These are phyloP conservation scores for Babesia gibsoni DNA, from an alignment of 169 alveolate genomes.

Conservation along the genomic window DNA sequence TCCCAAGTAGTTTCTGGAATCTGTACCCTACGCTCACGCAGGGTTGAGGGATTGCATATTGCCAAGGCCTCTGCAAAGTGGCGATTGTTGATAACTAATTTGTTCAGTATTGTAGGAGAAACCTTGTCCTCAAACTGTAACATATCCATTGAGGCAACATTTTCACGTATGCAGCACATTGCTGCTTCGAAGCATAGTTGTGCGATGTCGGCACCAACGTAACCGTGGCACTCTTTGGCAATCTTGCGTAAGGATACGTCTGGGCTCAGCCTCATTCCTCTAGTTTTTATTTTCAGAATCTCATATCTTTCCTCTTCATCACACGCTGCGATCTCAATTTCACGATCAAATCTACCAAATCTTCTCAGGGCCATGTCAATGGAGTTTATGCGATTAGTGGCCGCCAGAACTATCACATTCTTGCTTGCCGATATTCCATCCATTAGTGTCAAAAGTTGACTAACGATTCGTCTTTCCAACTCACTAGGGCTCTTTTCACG, in stretches of 20 bases:
- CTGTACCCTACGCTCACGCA: slow-evolving; percentile 90
- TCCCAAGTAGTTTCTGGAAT: slow-evolving; percentile 93
- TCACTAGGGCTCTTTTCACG: slow-evolving; percentile 78
- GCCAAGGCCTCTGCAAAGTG: slow-evolving; percentile 84
- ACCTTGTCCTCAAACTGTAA: slow-evolving; percentile 58
- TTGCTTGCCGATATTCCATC: slow-evolving; percentile 75
- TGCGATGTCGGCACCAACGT: slow-evolving; percentile 89
- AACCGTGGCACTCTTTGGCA: slow-evolving; percentile 91
- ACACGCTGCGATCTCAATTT: slow-evolving; percentile 82
- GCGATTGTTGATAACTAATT: slow-evolving; percentile 68
- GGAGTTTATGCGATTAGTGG: slow-evolving; percentile 88
- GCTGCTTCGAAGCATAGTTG: slow-evolving; percentile 89
- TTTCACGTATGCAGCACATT: slow-evolving; percentile 74
- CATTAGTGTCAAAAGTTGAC: slow-evolving; percentile 82
- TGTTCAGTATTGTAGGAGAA: slow-evolving; percentile 66
- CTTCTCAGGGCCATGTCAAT: slow-evolving; percentile 88
- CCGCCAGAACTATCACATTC: slow-evolving; percentile 87
- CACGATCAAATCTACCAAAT: slow-evolving; percentile 85
- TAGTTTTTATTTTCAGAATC: slow-evolving; percentile 83
- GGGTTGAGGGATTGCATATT: slow-evolving; percentile 87
- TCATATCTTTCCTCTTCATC: slow-evolving; percentile 87
- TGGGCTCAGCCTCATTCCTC: slow-evolving; percentile 78
- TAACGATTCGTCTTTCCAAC: slow-evolving; percentile 77
- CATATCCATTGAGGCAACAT: slow-evolving; percentile 47
- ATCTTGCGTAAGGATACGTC: slow-evolving; percentile 82